These are phyloP conservation scores for Borealophlyctis nickersoniae DNA, from an alignment of 192 early-diverging fungal species.

Conservation along the genomic window DNA sequence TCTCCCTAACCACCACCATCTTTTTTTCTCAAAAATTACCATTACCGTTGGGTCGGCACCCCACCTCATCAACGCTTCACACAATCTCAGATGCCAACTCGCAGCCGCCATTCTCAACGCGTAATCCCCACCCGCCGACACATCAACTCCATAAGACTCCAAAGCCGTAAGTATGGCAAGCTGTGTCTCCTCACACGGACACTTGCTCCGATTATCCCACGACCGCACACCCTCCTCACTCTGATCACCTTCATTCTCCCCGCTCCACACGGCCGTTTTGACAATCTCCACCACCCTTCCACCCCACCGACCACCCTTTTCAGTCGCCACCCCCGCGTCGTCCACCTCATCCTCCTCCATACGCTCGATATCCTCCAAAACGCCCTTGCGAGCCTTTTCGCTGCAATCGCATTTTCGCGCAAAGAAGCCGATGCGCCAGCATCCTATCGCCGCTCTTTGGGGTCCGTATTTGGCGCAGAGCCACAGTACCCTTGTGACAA, in stretches of 20 bases:
- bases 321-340: not conserved
- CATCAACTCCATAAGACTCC: slow-evolving; percentile 5
- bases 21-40: slow-evolving; percentile 22
- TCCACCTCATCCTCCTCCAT: not conserved
- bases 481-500: not conserved
- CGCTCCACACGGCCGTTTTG: not conserved
- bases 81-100: slow-evolving; percentile 27
- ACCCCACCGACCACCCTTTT: not conserved
- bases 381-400: not conserved
- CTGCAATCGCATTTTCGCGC: not conserved
- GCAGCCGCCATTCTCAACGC: slow-evolving; percentile 26
- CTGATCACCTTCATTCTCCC: not conserved
- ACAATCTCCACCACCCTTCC: not conserved
- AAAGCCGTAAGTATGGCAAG: not conserved
- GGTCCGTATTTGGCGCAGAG: not conserved
- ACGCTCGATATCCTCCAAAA: not conserved
- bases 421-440: too few species aligned
- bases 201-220: not conserved
- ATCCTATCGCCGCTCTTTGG: not conserved
- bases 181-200: not conserved
- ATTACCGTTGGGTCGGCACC: slow-evolving; percentile 30
- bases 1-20: slow-evolving; percentile 21
- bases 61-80: slow-evolving; percentile 16
- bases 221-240: not conserved
- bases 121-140: slow-evolving; percentile 27